Evolutionary conservation across 2,329 filamentous ascomycete genomes (phyloP), one percentile per base, ranked within the genome.

Genomic region (Pseudogymnoascus sp.): DNA sequence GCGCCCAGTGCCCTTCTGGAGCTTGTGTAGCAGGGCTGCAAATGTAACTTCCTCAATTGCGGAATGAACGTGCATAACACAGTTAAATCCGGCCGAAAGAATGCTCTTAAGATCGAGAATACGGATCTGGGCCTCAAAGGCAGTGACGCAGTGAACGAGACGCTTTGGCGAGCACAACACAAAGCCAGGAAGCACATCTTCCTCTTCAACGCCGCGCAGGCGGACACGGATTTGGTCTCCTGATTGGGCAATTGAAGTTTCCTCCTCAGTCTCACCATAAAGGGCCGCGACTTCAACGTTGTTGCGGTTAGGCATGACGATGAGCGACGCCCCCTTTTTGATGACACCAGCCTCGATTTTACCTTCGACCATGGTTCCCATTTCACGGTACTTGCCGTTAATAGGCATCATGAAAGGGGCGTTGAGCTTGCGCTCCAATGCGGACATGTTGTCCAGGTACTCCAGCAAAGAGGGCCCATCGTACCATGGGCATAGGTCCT

Each of bases 401-500:
- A 99, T 83, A 7, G 94, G 90, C 92, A 99, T 97, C 94, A 99
- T 97, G 82, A 99, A 97, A 8, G 94, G 93, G 1, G 94, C 94
- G 69, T 96, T 96, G 69, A 97, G 77, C 80, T 97, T 99, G 69
- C 94, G 90, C 75, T 99, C 93, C 39, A 97, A 83, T 10, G 93
- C 86, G 70, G 88, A 86, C 90, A 97, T 97, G 72, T 84, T 80
- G 73, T 97, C 93, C n/a, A 99, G 85, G 75, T 92, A 97, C 75
- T 97, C 93, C 17, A 99, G 86, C 54, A 99, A 84, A 17, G 92
- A 94, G 8, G 93, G 93, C 0, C 92, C 92, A 40, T 90, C 81
- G 73, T 91, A 95, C 90, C 92, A 99, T 7, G 90, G 84, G 40
- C 84, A 86, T 3, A 90, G 67, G 2, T 86, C 87, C 72, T 88